These are phyloP conservation scores for Lodderomyces beijingensis DNA, from an alignment of 1,139 yeast genomes.

Conservation along the genomic window DNA sequence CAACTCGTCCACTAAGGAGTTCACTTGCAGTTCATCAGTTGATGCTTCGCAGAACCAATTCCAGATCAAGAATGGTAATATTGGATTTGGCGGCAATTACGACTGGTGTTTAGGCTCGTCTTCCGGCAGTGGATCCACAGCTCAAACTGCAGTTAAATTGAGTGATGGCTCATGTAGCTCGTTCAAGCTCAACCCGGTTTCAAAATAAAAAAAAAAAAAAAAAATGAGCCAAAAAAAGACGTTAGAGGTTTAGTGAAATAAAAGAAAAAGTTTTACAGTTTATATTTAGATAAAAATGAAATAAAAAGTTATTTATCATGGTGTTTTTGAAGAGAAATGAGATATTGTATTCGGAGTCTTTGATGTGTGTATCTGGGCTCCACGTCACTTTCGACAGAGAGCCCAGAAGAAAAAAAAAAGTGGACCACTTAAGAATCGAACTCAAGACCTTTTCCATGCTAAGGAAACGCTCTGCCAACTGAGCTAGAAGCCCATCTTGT, in stretches of 20 bases:
- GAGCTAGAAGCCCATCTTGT: conserved; percentile 2
- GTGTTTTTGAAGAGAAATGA: too few species aligned
- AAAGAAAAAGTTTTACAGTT: neutral
- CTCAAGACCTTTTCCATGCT: conserved; percentile 3
- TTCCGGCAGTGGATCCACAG: conserved; percentile 36
- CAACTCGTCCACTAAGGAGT: conserved; percentile 21
- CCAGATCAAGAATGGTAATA: conserved; percentile 36
- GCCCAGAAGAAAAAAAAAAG: conserved; percentile 1
- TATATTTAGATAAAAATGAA: too few species aligned
- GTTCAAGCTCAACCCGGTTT: conserved; percentile 4
- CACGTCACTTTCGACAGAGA: too few species aligned
- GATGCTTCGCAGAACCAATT: conserved; percentile 47
- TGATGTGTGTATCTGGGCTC: too few species aligned
- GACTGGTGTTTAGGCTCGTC: conserved; percentile 49
- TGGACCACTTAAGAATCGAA: conserved; percentile 2
- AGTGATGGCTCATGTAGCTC: conserved; percentile 39
- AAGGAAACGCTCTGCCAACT: conserved; percentile 3
- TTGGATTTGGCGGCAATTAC: conserved; percentile 62
- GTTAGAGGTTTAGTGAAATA: neutral
- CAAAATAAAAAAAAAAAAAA: neutral
- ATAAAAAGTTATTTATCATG: too few species aligned
- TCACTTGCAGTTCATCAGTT: conserved; percentile 30
- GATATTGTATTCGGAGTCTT: too few species aligned
- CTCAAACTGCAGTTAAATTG: conserved; percentile 51
- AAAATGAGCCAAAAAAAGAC: neutral